These are phyloP conservation scores for Clonostachys sp. DNA, from an alignment of 2,329 filamentous ascomycete species.

Conservation along the genomic window DNA sequence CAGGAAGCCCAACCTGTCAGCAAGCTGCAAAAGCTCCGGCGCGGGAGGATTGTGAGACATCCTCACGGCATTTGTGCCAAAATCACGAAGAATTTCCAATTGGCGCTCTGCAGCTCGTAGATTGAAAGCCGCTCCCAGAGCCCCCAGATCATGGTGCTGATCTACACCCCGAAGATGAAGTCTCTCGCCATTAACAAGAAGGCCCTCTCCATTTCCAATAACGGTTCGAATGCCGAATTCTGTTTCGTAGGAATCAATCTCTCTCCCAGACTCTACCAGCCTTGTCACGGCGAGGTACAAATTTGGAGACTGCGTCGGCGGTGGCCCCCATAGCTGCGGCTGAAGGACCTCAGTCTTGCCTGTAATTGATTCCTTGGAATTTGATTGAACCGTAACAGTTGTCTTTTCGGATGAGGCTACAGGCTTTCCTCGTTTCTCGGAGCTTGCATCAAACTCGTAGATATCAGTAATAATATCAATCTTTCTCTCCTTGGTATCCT, in stretches of 20 bases:
- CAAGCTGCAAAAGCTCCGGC: conserved; percentile 40
- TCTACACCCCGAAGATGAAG: conserved; percentile 40
- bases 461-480: conserved; percentile 1
- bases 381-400: conserved; percentile 1
- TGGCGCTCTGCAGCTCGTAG: conserved; percentile 39
- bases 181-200: conserved; percentile 38
- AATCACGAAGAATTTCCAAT: conserved; percentile 38
- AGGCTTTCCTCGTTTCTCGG: neutral
- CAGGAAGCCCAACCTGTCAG: conserved; percentile 42
- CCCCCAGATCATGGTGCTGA: conserved; percentile 46
- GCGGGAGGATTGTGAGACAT: conserved; percentile 50
- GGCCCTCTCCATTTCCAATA: conserved; percentile 29
- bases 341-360: conserved; percentile 10
- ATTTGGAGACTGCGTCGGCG: conserved; percentile 36
- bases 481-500: neutral
- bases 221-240: conserved; percentile 42
- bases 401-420: neutral
- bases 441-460: conserved; percentile 1
- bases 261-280: conserved; percentile 14
- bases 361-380: neutral
- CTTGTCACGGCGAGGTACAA: conserved; percentile 40
- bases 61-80: conserved; percentile 44
- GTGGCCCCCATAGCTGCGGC: conserved; percentile 42
- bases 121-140: conserved; percentile 46
- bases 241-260: conserved; percentile 41